Evolutionary conservation across 768 basidiomycete species (phyloP), one percentile per base, ranked within the genome.

Genomic region (Tricholoma furcatifolium): DNA sequence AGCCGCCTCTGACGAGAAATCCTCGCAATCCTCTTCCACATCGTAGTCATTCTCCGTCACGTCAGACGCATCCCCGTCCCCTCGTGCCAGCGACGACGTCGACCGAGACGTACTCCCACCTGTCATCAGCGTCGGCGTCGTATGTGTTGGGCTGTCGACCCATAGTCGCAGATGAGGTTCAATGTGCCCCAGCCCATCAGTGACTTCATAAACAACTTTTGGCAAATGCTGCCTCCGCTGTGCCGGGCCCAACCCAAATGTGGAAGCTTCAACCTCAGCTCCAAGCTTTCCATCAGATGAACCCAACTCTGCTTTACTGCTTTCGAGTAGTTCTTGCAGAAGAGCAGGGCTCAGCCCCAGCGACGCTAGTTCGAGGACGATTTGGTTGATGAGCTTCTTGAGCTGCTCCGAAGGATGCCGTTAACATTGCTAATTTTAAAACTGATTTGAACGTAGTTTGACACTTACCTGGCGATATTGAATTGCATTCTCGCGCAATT

Each of bases 381-480:
- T 81, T 63, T 85, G 79, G 57, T 91, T 89, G 60, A 98, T 94
- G 27, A 95, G 72, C 61, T 90, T 93, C 72, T 98, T 97, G 51
- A 98, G 83, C 89, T 96, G 60, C 35, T 57, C 7, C 4, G 27
- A 5, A 27, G 41, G 41, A 56, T 11, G 5, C 12, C 43, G 17
- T 41, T 34, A 23, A 27, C 20, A 47, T 43, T 24, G 31, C 35
- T 12, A 3, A 54, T 32, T 14, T 50, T 12, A 20, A 30, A 6
- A 34, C 35, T 12, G 4, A 54, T 32, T 14, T 50, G n/a, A 20
- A 30, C 4, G 14, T n/a, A 39, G 50, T 17, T 17, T 35, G 38
- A 11, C 30, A 3, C 32, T 30, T 51, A 89, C 91, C 74, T 86
- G 84, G 27, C 89, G 78, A 64, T 97, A 97, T 64, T 93, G 84